phyloP scores from a whole-genome alignment of 2,329 filamentous ascomycete genomes.

The Daldinia eschscholtzii region DNA sequence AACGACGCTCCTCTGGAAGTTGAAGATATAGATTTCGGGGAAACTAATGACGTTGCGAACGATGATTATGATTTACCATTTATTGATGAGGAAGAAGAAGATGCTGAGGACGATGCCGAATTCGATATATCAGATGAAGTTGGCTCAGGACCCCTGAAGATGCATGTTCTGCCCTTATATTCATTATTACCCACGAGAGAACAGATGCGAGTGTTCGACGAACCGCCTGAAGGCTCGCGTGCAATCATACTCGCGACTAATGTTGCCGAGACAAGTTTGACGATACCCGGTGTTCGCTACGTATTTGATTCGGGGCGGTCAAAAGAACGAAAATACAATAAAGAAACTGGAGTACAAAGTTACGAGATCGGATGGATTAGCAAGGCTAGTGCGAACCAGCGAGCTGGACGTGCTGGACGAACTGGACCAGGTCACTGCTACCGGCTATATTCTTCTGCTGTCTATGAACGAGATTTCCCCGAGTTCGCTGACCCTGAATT shows the following conservation, averaged over 20 bases:
- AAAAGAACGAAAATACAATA: constrained; percentile 92
- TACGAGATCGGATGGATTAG: constrained; percentile 98
- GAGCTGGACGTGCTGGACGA: constrained; percentile 92
- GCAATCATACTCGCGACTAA: constrained; percentile 94
- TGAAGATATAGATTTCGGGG: constrained; percentile 88
- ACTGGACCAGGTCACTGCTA: constrained; percentile 98
- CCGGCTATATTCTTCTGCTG: constrained; percentile 90
- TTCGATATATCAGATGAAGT: constrained; percentile 76
- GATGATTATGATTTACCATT: constrained; percentile 66
- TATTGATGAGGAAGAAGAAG: constrained; percentile 67
- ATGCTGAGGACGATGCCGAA: constrained; percentile 74
- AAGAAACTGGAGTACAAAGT: constrained; percentile 90
- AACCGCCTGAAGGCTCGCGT: constrained; percentile 83
- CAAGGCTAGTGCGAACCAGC: constrained; percentile 93
- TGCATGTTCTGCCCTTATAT: constrained; percentile 94
- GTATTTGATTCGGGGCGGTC: constrained; percentile 86
- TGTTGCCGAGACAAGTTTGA: constrained; percentile 96
- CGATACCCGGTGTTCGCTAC: constrained; percentile 93
- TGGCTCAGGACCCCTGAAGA: constrained; percentile 74
- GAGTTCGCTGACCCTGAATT: constrained; percentile 92
- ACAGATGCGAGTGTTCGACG: constrained; percentile 90
- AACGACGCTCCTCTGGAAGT: constrained; percentile 83
- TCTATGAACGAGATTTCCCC: constrained; percentile 90
- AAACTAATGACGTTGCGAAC: constrained; percentile 75
- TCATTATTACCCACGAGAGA: constrained; percentile 91